Evolutionary conservation across 2,329 filamentous ascomycete species (phyloP).

Genomic region (Fusarium tjaetaba): DNA sequence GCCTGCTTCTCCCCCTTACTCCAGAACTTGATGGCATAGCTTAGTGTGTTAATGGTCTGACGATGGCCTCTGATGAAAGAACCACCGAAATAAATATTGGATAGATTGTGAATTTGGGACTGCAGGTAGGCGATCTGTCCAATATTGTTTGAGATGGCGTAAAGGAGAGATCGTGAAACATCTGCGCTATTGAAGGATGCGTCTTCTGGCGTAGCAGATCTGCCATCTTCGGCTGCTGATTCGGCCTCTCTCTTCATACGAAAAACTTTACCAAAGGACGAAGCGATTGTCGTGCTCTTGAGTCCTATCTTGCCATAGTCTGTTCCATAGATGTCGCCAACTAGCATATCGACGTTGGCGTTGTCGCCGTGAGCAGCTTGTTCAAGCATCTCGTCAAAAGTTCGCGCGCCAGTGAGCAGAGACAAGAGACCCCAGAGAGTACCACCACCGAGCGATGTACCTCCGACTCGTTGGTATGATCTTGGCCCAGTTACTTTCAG

Average conservation of each 20-base stretch:
- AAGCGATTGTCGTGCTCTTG: constrained; percentile 95
- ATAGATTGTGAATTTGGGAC: constrained; percentile 89
- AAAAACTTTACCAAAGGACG: constrained; percentile 96
- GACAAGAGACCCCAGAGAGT: constrained; percentile 96
- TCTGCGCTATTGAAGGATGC: constrained; percentile 78
- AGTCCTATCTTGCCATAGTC: constrained; percentile 97
- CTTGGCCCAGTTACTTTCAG: constrained; percentile 94
- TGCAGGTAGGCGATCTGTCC: constrained; percentile 98
- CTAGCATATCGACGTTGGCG: constrained; percentile 91
- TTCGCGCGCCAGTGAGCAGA: constrained; percentile 88
- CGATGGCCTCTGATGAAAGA: constrained; percentile 96
- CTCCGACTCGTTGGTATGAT: constrained; percentile 89
- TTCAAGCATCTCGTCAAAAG: constrained; percentile 97
- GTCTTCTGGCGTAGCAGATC: constrained; percentile 59
- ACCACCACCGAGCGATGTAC: constrained; percentile 94
- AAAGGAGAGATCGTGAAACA: constrained; percentile 89
- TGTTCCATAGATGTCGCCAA: constrained; percentile 96
- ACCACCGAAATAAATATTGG: constrained; percentile 96
- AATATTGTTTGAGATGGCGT: constrained; percentile 97
- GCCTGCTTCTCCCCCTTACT: constrained; percentile 92
- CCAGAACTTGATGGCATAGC: constrained; percentile 98
- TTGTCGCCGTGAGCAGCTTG: constrained; percentile 94
- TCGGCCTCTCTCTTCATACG: constrained; percentile 90
- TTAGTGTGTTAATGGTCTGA: constrained; percentile 97
- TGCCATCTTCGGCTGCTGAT: constrained; percentile 77